phyloP scores from a whole-genome alignment of 352 stramenopile species.

The Pythium dissimile region DNA sequence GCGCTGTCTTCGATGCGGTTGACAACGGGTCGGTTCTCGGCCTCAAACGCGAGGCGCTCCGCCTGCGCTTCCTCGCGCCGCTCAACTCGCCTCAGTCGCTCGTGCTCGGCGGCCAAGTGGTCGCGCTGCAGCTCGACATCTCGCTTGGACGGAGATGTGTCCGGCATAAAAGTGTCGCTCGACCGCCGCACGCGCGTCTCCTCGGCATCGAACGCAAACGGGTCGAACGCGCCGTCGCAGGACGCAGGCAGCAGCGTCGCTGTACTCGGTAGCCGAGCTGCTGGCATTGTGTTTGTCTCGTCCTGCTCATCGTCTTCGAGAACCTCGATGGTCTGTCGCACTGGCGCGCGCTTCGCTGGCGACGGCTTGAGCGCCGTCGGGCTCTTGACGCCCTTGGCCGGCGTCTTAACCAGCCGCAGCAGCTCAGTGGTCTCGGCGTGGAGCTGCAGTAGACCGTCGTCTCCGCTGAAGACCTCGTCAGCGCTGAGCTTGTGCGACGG shows the following conservation, averaged over 20 bases:
- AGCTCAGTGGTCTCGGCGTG: conserved; percentile 58
- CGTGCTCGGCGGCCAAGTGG: conserved; percentile 35
- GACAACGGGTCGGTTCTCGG: conserved; percentile 16
- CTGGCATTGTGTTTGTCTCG: not conserved
- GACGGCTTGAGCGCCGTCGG: not conserved
- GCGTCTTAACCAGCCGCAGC: conserved; percentile 51
- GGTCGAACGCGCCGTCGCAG: conserved; percentile 14
- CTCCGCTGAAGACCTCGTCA: conserved; percentile 31
- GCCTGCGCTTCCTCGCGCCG: conserved; percentile 14
- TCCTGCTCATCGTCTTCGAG: conserved; percentile 37
- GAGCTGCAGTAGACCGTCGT: conserved; percentile 54
- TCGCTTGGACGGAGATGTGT: conserved; percentile 49
- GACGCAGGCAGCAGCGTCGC: too few relatives aligned
- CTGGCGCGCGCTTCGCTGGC: conserved; percentile 25
- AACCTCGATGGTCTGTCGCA: conserved; percentile 63
- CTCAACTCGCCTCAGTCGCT: conserved; percentile 32
- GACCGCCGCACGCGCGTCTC: conserved; percentile 49
- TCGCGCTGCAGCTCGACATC: conserved; percentile 38
- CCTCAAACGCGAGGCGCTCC: conserved; percentile 20
- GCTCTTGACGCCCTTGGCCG: conserved; percentile 10
- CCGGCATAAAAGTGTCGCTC: conserved; percentile 59
- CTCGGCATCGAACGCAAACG: conserved; percentile 50
- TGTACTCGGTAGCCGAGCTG: not conserved
- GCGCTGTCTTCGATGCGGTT: conserved; percentile 53
- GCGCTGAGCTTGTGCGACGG: conserved; percentile 4